Percentiles rank a stretch among this genome's conserved stretches.
phyloP scores from a whole-genome alignment of 1,139 yeast species.

The Protomyces arabidopsidicola region DNA sequence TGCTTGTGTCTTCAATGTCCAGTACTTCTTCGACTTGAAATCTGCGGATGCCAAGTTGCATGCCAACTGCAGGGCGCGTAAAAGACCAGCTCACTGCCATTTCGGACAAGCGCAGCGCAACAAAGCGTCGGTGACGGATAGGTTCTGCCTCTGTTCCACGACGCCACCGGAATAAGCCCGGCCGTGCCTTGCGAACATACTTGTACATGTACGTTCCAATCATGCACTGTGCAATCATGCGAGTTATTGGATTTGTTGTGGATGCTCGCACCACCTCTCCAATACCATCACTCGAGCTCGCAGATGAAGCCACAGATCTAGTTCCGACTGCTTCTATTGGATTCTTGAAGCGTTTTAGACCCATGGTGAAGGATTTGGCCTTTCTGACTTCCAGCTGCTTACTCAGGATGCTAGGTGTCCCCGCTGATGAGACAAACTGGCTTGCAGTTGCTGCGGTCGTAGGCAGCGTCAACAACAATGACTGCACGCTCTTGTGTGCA shows the following conservation, averaged over 20 bases:
- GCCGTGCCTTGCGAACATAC: conserved; percentile 4
- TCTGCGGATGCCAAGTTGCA: conserved; percentile 3
- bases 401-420: too few species aligned
- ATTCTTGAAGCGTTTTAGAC: neutral
- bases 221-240: neutral
- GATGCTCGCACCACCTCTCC: neutral
- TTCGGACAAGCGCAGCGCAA: conserved; percentile 6
- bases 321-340: neutral
- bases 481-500: neutral
- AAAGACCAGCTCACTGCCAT: conserved; percentile 10
- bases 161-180: neutral
- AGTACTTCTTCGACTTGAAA: neutral
- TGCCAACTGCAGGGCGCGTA: conserved; percentile 15
- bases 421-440: neutral
- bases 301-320: neutral
- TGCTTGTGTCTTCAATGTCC: conserved; percentile 8
- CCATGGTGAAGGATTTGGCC: neutral
- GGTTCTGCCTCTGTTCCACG: neutral
- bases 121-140: conserved; percentile 11
- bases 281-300: neutral
- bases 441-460: neutral
- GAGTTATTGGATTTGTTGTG: neutral
- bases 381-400: neutral
- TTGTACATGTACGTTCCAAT: conserved; percentile 21
- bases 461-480: neutral